Conservation (phyloP, 257 asterid genomes). For the Primulina tabacum region DNA sequence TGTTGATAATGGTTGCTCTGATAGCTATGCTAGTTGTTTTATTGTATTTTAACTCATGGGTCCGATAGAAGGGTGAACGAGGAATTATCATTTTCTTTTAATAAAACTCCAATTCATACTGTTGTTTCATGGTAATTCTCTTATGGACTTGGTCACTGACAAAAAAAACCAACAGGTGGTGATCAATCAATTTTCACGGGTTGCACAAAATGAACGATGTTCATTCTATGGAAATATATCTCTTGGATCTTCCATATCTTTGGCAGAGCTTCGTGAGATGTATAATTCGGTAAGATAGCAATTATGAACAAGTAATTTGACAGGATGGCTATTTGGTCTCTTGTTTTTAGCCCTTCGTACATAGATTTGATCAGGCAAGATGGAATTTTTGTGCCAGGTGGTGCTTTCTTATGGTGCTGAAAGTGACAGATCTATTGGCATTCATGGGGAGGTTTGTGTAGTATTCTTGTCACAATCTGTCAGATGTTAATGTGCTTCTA, state of each 20-base stretch:
- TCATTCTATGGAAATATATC: slow-evolving; percentile 83
- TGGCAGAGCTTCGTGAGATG: slow-evolving; percentile 71
- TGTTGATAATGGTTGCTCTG: slow-evolving; percentile 3
- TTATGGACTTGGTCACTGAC: slow-evolving; percentile 39
- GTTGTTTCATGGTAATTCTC: slow-evolving; percentile 19
- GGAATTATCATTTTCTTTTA: not conserved
- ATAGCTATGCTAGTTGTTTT: slow-evolving; percentile 4
- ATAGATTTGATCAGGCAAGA: slow-evolving; percentile 4
- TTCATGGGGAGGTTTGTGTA: slow-evolving; percentile 73
- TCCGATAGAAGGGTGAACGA: not conserved
- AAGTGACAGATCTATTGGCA: slow-evolving; percentile 82
- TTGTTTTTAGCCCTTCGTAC: slow-evolving; percentile 11
- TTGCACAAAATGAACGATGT: slow-evolving; percentile 66
- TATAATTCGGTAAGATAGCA: slow-evolving; percentile 68
- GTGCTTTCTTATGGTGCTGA: slow-evolving; percentile 96
- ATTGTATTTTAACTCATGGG: not conserved
- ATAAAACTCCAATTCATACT: not conserved
- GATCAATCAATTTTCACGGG: slow-evolving; percentile 81
- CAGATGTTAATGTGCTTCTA: slow-evolving; percentile 3
- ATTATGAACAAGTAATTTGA: slow-evolving; percentile 16
- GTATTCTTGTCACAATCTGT: not conserved
- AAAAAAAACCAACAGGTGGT: slow-evolving; percentile 65
- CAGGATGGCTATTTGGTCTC: not conserved
- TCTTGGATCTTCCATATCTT: slow-evolving; percentile 69
- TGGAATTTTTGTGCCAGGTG: slow-evolving; percentile 45